Evolutionary conservation across 2,329 filamentous ascomycete species (phyloP), one percentile per base, ranked within the genome.

Genomic region (Botrytis medusae): DNA sequence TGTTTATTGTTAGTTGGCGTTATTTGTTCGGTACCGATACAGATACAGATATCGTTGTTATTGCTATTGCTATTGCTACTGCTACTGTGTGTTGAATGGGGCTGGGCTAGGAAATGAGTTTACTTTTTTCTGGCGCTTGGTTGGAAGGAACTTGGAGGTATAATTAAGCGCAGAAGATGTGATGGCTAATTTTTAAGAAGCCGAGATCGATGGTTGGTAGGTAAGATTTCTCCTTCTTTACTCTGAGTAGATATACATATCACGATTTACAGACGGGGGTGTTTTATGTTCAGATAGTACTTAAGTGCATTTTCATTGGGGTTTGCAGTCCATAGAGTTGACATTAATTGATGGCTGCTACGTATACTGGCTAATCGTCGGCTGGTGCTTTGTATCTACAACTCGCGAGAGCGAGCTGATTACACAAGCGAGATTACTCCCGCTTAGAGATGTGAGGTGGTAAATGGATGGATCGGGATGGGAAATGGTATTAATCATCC

Each of bases 241-340:
- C 12, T n/a, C 14, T 14, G 1, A 14, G 25, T 14, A n/a, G 25
- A 54, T n/a, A 7, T n/a, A 54, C 12, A 25, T 54, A 25, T 54
- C 25, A 16, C n/a, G 48, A 25, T n/a, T n/a, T n/a, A 10, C 14
- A n/a, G 25, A n/a, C 10, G 48, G 25, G 1, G n/a, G 4, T 51
- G 12, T 25, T n/a, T n/a, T 4, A n/a, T 14, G 16, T 4, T 16
- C 48, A 54, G 48, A 54, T 16, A 14, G 25, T 5, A 54, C 12
- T 54, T n/a, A 25, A 16, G 4, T 7, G 0, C 2, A 54, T n/a
- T 16, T n/a, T 1, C 2, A 3, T n/a, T 16, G 25, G 1, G 12
- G 5, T n/a, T 54, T n/a, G 16, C 16, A 5, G 12, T n/a, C 25
- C 5, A n/a, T 16, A n/a, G 48, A 54, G 25, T n/a, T 54, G 5